Evolutionary conservation across 2,329 filamentous ascomycete genomes (phyloP).

Genomic region (Aureobasidium melanogenum): DNA sequence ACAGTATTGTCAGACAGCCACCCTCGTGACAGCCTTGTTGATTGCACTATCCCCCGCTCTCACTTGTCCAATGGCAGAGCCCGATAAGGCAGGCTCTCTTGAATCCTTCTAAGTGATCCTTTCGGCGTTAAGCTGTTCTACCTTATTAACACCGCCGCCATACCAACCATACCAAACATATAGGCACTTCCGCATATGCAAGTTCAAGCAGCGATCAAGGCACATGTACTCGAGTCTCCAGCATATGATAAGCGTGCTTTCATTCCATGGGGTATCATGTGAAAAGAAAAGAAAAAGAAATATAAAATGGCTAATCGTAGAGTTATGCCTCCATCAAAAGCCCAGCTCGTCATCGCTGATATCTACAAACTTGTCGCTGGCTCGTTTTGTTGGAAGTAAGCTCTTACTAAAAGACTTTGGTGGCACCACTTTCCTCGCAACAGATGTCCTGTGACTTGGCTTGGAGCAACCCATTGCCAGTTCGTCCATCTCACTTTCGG

Average conservation of each 20-base stretch:
- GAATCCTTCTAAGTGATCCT: slow-evolving; percentile 10
- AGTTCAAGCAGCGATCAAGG: too few relatives aligned
- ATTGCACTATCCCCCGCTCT: slow-evolving; percentile 3
- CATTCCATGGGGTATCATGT: neutral
- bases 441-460: neutral
- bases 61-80: neutral
- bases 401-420: neutral
- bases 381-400: neutral
- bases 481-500: slow-evolving; percentile 2
- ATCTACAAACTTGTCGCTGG: neutral
- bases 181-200: neutral
- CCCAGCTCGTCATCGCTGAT: slow-evolving; percentile 4
- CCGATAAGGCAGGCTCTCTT: neutral
- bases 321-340: neutral
- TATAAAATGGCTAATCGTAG: neutral
- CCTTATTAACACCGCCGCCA: neutral
- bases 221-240: neutral
- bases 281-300: neutral
- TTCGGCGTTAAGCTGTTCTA: neutral
- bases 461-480: slow-evolving; percentile 11
- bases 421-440: neutral
- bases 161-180: too few relatives aligned
- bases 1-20: neutral
- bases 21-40: slow-evolving; percentile 6
- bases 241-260: neutral